A percentile compares a stretch with the other conserved stretches of the same genome.
These are phyloP conservation scores for Trichoderma virens DNA, from an alignment of 495 filamentous ascomycete species.

Conservation along the genomic window DNA sequence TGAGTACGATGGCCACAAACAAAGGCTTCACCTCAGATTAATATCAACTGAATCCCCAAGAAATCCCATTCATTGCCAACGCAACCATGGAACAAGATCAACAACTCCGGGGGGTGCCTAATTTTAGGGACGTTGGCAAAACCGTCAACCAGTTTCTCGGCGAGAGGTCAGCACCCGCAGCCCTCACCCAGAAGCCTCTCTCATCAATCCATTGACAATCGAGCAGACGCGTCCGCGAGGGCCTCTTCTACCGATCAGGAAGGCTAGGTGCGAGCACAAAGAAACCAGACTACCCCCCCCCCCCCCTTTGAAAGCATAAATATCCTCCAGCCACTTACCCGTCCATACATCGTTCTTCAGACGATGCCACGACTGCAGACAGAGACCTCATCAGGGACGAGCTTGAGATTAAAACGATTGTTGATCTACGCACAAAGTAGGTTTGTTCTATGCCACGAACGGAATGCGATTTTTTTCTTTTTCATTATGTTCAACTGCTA, in stretches of 20 bases:
- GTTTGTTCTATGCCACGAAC: constrained; percentile 6
- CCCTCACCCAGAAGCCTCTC: not conserved
- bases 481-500: not conserved
- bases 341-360: constrained; percentile 23
- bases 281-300: not conserved
- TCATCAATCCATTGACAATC: not conserved
- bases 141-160: constrained; percentile 56
- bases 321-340: not conserved
- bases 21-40: too few species aligned
- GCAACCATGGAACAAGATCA: not conserved
- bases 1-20: too few species aligned
- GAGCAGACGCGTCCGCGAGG: constrained; percentile 29
- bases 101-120: constrained; percentile 21
- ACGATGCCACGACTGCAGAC: constrained; percentile 64
- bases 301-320: not conserved
- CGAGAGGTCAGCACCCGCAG: constrained; percentile 35
- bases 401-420: constrained; percentile 58
- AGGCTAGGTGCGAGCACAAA: constrained; percentile 53
- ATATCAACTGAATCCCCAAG: too few species aligned
- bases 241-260: constrained; percentile 66
- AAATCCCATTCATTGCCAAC: not conserved
- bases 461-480: not conserved
- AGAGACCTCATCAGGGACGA: constrained; percentile 50
- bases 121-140: constrained; percentile 79
- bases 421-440: constrained; percentile 73